A percentile compares a stretch with the other conserved stretches of the same genome.
Conservation (phyloP, 108 stramenopile genomes). For the Cyclostephanos tholiformis region DNA sequence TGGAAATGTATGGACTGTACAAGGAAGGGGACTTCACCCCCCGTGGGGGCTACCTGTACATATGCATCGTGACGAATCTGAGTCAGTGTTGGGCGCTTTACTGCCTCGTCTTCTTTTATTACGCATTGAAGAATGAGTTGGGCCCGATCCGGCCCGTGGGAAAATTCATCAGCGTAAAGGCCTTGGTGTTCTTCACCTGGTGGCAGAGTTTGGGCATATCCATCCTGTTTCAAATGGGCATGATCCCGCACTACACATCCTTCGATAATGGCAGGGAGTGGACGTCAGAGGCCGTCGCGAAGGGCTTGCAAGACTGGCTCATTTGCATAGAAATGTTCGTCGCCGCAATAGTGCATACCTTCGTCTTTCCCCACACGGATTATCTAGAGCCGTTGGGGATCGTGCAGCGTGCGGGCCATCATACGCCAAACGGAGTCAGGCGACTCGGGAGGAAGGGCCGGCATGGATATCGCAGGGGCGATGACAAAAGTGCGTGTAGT, state of each 20-base stretch:
- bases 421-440: slow-evolving; percentile 28
- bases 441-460: slow-evolving; percentile 48
- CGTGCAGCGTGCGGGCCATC: slow-evolving; percentile 35
- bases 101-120: slow-evolving; percentile 94
- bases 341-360: slow-evolving; percentile 90
- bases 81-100: slow-evolving; percentile 97
- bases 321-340: slow-evolving; percentile 98
- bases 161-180: slow-evolving; percentile 95
- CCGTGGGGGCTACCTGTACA: slow-evolving; percentile 83
- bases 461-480: slow-evolving; percentile 37
- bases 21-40: slow-evolving; percentile 89
- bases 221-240: slow-evolving; percentile 79
- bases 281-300: slow-evolving; percentile 91
- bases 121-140: slow-evolving; percentile 89
- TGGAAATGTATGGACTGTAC: slow-evolving; percentile 76
- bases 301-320: slow-evolving; percentile 94
- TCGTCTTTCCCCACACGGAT: slow-evolving; percentile 94
- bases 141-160: slow-evolving; percentile 89
- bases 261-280: slow-evolving; percentile 51
- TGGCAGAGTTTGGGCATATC: slow-evolving; percentile 89
- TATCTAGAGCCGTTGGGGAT: slow-evolving; percentile 76
- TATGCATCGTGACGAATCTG: slow-evolving; percentile 87
- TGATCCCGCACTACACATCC: slow-evolving; percentile 78
- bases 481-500: slow-evolving; percentile 57
- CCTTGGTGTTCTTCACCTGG: slow-evolving; percentile 97